Evolutionary conservation across 257 asterid genomes (phyloP).

Genomic region (Plantago major): DNA sequence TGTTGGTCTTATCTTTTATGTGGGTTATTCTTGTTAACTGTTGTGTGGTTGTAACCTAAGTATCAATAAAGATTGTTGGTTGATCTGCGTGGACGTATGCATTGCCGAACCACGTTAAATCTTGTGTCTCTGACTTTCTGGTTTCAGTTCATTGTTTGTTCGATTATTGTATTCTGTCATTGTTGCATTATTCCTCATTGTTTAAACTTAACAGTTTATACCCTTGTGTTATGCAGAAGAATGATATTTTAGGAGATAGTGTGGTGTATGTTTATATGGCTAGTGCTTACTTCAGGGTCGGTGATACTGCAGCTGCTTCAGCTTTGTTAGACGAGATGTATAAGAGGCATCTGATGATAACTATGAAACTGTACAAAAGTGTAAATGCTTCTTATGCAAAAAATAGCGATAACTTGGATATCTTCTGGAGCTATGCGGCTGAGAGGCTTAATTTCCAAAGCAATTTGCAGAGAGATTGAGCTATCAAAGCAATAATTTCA

Average conservation of each 20-base stretch:
- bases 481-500: conserved; percentile 23
- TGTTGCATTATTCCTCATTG: too few species aligned
- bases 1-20: too few species aligned
- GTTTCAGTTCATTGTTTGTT: too few species aligned
- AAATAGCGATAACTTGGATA: conserved; percentile 34
- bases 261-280: conserved; percentile 54
- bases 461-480: conserved; percentile 33
- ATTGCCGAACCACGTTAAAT: too few species aligned
- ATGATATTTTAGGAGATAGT: conserved; percentile 67
- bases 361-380: conserved; percentile 47
- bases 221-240: conserved; percentile 47
- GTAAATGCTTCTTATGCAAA: conserved; percentile 47
- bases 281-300: conserved; percentile 55
- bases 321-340: conserved; percentile 72
- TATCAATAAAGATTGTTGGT: too few species aligned
- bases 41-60: too few species aligned
- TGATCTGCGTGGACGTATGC: too few species aligned
- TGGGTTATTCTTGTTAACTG: too few species aligned
- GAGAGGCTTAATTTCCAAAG: conserved; percentile 67
- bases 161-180: too few species aligned
- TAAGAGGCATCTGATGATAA: conserved; percentile 63
- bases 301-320: conserved; percentile 38
- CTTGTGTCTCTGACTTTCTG: too few species aligned
- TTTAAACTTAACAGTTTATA: too few species aligned
- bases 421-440: conserved; percentile 50